phyloP scores from a whole-genome alignment of 2,329 filamentous ascomycete species.

The Aotearoamyces nothofagi region DNA sequence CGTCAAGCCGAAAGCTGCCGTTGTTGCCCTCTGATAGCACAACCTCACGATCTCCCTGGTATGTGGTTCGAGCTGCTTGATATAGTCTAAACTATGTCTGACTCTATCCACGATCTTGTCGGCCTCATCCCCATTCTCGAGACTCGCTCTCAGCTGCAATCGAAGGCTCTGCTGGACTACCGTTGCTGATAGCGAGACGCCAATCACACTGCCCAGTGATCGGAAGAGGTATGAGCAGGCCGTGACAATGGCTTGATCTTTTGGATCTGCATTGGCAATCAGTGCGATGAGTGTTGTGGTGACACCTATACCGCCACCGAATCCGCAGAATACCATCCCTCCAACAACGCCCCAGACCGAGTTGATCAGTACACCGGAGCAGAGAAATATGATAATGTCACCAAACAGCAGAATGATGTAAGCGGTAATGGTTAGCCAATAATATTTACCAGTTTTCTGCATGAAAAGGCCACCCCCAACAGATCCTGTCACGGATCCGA shows the following conservation, averaged over 20 bases:
- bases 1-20: constrained; percentile 26
- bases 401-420: constrained; percentile 39
- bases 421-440: constrained; percentile 45
- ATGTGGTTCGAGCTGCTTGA: constrained; percentile 45
- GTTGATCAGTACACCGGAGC: constrained; percentile 33
- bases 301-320: constrained; percentile 43
- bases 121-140: constrained; percentile 43
- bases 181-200: constrained; percentile 46
- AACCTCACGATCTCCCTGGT: constrained; percentile 42
- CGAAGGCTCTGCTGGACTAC: constrained; percentile 56
- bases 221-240: constrained; percentile 74
- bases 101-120: constrained; percentile 53
- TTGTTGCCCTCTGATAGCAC: constrained; percentile 42
- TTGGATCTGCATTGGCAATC: constrained; percentile 49
- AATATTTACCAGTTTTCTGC: constrained; percentile 56
- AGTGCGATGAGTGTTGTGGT: constrained; percentile 59
- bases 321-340: constrained; percentile 33
- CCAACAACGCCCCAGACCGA: constrained; percentile 36
- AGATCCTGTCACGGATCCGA: constrained; percentile 46
- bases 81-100: constrained; percentile 53
- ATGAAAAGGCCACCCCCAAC: constrained; percentile 51
- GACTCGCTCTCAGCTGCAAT: constrained; percentile 32
- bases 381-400: constrained; percentile 37
- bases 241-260: constrained; percentile 60
- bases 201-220: constrained; percentile 57